Evolutionary conservation across 768 basidiomycete species (phyloP), one percentile per base, ranked within the genome.

Genomic region (Megacollybia marginata): DNA sequence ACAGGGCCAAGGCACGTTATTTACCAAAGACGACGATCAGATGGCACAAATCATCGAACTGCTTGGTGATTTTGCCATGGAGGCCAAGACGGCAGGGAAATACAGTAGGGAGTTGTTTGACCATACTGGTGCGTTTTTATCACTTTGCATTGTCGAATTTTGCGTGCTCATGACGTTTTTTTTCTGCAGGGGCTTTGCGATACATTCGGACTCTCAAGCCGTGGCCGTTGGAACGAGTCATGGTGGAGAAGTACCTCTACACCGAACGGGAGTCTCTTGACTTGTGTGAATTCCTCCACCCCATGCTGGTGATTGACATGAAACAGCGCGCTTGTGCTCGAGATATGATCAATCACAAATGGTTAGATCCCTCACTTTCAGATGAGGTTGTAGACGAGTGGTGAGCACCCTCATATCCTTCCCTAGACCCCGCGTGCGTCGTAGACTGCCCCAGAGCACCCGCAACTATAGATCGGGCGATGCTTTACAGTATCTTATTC

Each of bases 21-120:
- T 91, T 59, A 84, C 82, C 51, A 93, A 93, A 66, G 92, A 96
- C 64, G 92, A 94, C 60, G 95, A 97, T 63, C 93, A 96, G 58
- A 82, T 94, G 78, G 93, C 93, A 33, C 92, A 94, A 69, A 90
- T 95, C 53, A 85, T 94, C 49, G 93, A 96, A 70, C 72, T 96
- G 9, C 68, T 94, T 51, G 92, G 92, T 33, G 88, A 92, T 66
- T 81, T 85, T 53, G 68, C 80, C 12, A 59, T 82, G 23, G 77
- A 81, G 45, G 74, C 85, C 42, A 92, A 90, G 69, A 81, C 86
- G 76, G 83, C 83, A 20, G 92, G 93, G 32, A 85, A 82, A 59
- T 92, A 85, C 63, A 87, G 85, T 55, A 76, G 84, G 48, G 90
- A 95, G 59, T 64, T 95, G 53, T 95, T 95, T 63, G 90, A 88